phyloP scores from a whole-genome alignment of 2,329 filamentous ascomycete species.

The Penicillium sp. region DNA sequence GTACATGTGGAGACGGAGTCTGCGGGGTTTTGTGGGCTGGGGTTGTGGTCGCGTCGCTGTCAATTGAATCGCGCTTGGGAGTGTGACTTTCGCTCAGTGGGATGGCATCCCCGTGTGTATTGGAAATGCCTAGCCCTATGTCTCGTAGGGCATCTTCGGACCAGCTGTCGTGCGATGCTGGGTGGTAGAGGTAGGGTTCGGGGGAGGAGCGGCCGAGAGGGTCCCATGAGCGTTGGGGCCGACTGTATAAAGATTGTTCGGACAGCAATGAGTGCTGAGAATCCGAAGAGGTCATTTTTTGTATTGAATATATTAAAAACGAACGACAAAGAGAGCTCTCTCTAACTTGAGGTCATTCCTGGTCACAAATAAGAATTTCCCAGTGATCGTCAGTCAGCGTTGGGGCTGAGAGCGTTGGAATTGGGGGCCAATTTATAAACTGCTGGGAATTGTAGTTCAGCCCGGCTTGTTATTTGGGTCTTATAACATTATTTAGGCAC shows the following conservation, averaged over 20 bases:
- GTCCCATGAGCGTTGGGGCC: slow-evolving; percentile 20
- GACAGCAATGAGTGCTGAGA: slow-evolving; percentile 17
- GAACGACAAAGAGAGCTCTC: background rate
- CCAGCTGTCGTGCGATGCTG: slow-evolving; percentile 14
- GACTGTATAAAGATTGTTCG: slow-evolving; percentile 12
- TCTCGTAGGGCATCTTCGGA: slow-evolving; percentile 20
- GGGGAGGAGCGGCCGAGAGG: slow-evolving; percentile 16
- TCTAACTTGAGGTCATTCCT: too few species aligned
- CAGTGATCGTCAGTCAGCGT: background rate
- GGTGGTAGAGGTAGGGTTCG: slow-evolving; percentile 12
- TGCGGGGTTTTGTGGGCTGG: slow-evolving; percentile 6
- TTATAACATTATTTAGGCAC: background rate
- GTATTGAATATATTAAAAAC: too few species aligned
- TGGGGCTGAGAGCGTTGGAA: background rate
- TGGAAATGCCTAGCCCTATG: slow-evolving; percentile 22
- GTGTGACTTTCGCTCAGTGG: background rate
- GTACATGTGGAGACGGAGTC: slow-evolving; percentile 1
- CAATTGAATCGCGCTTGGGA: slow-evolving; percentile 1
- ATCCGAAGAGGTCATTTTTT: slow-evolving; percentile 16
- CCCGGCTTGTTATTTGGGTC: background rate
- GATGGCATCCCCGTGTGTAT: slow-evolving; percentile 8
- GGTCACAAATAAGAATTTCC: background rate
- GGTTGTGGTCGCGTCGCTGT: background rate
- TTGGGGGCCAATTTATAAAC: background rate
- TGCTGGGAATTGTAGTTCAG: background rate